Percentiles rank a stretch among this genome's conserved stretches.
These are phyloP conservation scores for Saccharum hybrid DNA, from an alignment of 202 grass and related monocot species.

Conservation along the genomic window DNA sequence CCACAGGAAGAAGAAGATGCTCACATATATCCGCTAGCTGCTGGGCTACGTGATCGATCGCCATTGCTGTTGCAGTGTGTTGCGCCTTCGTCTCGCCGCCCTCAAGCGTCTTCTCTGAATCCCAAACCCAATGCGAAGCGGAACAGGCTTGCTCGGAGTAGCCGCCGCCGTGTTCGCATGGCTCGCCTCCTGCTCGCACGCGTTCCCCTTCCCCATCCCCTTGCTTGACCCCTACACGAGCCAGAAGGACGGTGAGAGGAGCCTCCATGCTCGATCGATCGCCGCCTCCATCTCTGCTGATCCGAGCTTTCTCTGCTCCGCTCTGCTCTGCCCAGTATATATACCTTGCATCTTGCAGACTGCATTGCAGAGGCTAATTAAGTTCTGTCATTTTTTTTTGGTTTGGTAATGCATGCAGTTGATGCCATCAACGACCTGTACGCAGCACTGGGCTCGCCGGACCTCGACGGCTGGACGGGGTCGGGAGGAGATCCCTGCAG, in stretches of 20 bases:
- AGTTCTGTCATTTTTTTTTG: too few relatives aligned
- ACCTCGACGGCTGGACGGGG: constrained; percentile 66
- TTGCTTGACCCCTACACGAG: constrained; percentile 35
- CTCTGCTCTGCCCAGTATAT: background rate
- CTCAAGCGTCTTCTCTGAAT: background rate
- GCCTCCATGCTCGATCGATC: too few relatives aligned
- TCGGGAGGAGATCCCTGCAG: constrained; percentile 81
- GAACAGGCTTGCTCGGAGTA: background rate
- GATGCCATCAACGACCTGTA: constrained; percentile 81
- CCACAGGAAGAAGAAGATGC: background rate
- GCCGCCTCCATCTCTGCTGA: background rate
- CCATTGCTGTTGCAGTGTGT: background rate
- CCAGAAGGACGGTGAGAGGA: constrained; percentile 40
- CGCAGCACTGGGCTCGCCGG: constrained; percentile 62
- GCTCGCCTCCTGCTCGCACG: constrained; percentile 32
- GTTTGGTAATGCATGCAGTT: constrained; percentile 41
- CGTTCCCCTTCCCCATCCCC: constrained; percentile 48
- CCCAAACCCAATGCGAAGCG: background rate
- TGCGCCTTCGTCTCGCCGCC: too few relatives aligned
- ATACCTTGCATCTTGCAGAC: background rate
- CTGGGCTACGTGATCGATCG: background rate
- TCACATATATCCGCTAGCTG: background rate
- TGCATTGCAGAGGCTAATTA: too few relatives aligned
- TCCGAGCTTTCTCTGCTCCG: background rate
- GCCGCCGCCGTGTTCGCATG: background rate